These are phyloP conservation scores for Trichosporon sp. DNA, from an alignment of 1,284 basidiomycete species.

Conservation along the genomic window DNA sequence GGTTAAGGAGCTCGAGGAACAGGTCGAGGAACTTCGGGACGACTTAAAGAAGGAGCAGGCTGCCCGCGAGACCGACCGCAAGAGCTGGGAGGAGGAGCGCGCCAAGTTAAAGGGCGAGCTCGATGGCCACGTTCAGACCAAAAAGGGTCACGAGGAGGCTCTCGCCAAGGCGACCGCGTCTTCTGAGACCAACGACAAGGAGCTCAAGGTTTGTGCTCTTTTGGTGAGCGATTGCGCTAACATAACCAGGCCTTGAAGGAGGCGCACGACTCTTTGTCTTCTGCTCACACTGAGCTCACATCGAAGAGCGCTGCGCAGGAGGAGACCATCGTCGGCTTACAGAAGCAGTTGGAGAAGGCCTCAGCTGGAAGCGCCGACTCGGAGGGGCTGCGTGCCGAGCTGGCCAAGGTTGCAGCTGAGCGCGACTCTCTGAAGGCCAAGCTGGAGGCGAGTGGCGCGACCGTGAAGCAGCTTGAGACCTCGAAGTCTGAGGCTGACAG, in stretches of 20 bases:
- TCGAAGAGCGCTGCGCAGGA: conserved; percentile 27
- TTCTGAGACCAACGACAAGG: conserved; percentile 27
- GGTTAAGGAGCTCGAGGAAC: conserved; percentile 36
- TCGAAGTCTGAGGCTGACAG: conserved; percentile 23
- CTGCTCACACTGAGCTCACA: conserved; percentile 36
- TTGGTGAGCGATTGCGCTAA: no score
- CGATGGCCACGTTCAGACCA: conserved; percentile 20
- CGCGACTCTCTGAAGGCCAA: conserved; percentile 31
- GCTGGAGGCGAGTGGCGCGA: conserved; percentile 24
- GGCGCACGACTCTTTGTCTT: conserved; percentile 34
- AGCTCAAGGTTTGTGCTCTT: conserved; percentile 23
- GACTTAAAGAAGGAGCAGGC: conserved; percentile 28
- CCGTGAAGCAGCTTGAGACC: conserved; percentile 24
- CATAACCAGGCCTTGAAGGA: conserved; percentile 25
- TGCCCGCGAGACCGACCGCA: conserved; percentile 8
- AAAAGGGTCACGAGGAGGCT: conserved; percentile 24
- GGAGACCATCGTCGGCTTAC: conserved; percentile 34
- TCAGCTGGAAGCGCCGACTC: conserved; percentile 20
- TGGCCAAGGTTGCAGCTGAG: conserved; percentile 29
- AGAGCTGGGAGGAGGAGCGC: conserved; percentile 24
- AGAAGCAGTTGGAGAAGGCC: conserved; percentile 33
- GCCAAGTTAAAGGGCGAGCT: conserved; percentile 26
- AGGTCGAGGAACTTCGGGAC: conserved; percentile 35
- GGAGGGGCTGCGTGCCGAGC: conserved; percentile 20
- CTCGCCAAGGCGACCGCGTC: conserved; percentile 26